Conservation (phyloP, 345 rosid genomes). For the Kandelia obovata region DNA sequence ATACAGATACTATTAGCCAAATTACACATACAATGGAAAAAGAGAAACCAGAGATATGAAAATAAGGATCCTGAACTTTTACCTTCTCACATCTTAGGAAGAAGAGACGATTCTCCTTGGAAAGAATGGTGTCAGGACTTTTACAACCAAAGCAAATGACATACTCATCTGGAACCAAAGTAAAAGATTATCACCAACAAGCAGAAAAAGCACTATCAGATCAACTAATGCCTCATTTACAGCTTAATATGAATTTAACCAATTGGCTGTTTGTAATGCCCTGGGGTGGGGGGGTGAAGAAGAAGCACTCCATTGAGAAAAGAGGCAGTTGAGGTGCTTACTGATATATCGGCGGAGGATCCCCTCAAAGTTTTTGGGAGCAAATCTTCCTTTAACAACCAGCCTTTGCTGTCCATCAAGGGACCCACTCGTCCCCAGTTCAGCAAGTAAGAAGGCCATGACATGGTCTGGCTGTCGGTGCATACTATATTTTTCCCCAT, state of each 20-base stretch:
- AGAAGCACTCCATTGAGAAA: neutral
- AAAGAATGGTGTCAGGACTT: slow-evolving; percentile 35
- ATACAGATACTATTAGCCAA: too few relatives aligned
- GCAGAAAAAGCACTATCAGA: too few relatives aligned
- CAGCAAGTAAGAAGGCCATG: slow-evolving; percentile 86
- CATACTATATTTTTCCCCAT: slow-evolving; percentile 43
- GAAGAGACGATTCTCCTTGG: slow-evolving; percentile 36
- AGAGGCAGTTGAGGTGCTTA: slow-evolving; percentile 31
- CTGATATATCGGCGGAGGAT: slow-evolving; percentile 78
- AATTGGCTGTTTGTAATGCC: neutral
- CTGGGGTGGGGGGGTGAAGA: too few relatives aligned
- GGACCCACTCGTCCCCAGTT: slow-evolving; percentile 89
- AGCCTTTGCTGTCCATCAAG: slow-evolving; percentile 88
- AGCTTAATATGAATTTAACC: too few relatives aligned
- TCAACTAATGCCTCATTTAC: too few relatives aligned
- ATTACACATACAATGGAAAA: too few relatives aligned
- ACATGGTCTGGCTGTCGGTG: slow-evolving; percentile 92
- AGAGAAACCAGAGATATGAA: neutral
- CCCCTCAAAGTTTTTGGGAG: slow-evolving; percentile 83
- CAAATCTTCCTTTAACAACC: slow-evolving; percentile 90
- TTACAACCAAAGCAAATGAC: slow-evolving; percentile 37
- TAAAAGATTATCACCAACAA: neutral
- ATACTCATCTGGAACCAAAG: slow-evolving; percentile 31
- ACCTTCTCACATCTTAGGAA: slow-evolving; percentile 39
- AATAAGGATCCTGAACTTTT: neutral